Conservation (phyloP, 2,329 filamentous ascomycete genomes). For the Monilinia laxa region DNA sequence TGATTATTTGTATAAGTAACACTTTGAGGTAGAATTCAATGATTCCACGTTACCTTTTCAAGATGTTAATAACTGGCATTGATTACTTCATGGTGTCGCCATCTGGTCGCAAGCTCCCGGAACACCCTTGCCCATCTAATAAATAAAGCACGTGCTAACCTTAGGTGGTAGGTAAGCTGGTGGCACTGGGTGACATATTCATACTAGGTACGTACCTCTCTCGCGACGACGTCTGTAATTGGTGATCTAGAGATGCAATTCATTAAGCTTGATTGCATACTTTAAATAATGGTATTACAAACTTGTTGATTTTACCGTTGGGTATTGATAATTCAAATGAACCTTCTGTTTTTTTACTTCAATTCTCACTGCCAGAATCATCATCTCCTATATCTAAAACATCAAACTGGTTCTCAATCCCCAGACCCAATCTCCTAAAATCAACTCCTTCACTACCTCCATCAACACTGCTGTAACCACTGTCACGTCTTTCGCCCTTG, state of each 20-base stretch:
- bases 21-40: not conserved
- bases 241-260: not conserved
- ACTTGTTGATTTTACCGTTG: not conserved
- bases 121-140: too few relatives aligned
- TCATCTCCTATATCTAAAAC: constrained; percentile 19
- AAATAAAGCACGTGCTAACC: too few relatives aligned
- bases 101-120: too few relatives aligned
- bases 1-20: not conserved
- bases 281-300: not conserved
- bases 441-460: constrained; percentile 27
- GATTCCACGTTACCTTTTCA: not conserved
- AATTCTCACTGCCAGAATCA: not conserved
- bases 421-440: constrained; percentile 32
- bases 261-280: not conserved
- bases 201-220: too few relatives aligned
- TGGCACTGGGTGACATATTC: too few relatives aligned
- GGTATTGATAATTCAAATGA: not conserved
- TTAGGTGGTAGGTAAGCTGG: too few relatives aligned
- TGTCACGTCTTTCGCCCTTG: constrained; percentile 18
- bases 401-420: constrained; percentile 34
- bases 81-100: too few relatives aligned
- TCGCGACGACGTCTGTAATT: not conserved
- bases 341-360: not conserved
- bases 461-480: constrained; percentile 26
- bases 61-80: not conserved